Base-by-base conservation (phyloP, 495 filamentous ascomycete genomes). In the Penicillium maclennaniae region DNA sequence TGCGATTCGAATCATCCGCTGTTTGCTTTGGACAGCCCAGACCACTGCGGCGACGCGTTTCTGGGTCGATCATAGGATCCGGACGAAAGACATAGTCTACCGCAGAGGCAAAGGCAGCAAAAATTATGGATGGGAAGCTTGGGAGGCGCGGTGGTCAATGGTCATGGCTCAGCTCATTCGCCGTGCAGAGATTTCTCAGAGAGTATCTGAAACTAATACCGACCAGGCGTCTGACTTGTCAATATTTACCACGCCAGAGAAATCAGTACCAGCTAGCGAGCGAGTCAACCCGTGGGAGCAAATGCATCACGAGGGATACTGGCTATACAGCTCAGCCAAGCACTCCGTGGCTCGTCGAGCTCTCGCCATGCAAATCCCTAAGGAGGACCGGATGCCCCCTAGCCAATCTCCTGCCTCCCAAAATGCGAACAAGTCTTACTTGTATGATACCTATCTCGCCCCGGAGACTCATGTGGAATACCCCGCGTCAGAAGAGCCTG, bases 291-390 rank as follows among this genome's bases (percentile, higher is more conserved):
- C 91, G 0, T 92, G 85, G 83, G 86, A 97, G 49, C 69, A 83
- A 10, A 76, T 97, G 6, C 91, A 96, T 53, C 92, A 97, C 57
- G 72, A 87, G 12, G 92, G 91, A 0, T 97, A 95, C 63, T 97
- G 92, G 88, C 82, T 88, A 47, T 79, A 83, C 23, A 65, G 83
- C 14, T 85, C 89, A 2, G 82, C 87, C 0, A 84, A 82, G 45
- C 84, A 90, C 57, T 69, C 84, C 4, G 78, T 79, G 42, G 64
- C 73, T 17, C 82, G 91, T 17, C 78, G 81, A 43, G 65, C 46
- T 4, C 69, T 86, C 43, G 91, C 90, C 0, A 66, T 77, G 41
- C 72, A 80, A 10, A 92, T 95, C 43, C 82, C 89, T 20, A 77
- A 84, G 45, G 88, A 89, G 50, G 91, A 95, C 63, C 77, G 87